These are phyloP conservation scores for Triangularia verruculosa DNA, from an alignment of 2,329 filamentous ascomycete species.

Conservation along the genomic window DNA sequence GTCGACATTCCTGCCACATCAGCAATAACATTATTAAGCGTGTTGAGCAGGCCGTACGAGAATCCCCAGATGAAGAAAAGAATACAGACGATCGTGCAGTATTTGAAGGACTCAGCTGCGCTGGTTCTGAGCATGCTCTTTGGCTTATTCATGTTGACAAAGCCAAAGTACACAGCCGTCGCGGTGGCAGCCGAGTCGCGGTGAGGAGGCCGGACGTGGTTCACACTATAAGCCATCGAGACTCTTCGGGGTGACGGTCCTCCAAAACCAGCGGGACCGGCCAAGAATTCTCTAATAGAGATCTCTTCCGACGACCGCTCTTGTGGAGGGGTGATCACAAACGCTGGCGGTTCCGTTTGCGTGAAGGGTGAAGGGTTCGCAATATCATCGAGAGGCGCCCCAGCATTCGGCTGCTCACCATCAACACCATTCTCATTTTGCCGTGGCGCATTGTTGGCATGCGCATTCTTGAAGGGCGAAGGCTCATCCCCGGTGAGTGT, in stretches of 20 bases:
- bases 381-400: not conserved
- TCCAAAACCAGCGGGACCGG: not conserved
- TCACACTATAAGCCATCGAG: not conserved
- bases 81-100: conserved; percentile 71
- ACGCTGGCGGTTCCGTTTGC: not conserved
- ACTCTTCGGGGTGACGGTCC: not conserved
- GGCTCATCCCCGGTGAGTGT: conserved; percentile 30
- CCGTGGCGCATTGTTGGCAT: conserved; percentile 12
- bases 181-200: not conserved
- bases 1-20: conserved; percentile 58
- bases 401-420: conserved; percentile 23
- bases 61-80: conserved; percentile 90
- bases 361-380: not conserved
- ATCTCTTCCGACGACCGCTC: conserved; percentile 19
- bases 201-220: not conserved
- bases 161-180: conserved; percentile 64
- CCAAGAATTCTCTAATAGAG: conserved; percentile 25
- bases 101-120: conserved; percentile 63
- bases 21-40: conserved; percentile 70
- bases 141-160: conserved; percentile 66
- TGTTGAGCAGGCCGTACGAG: conserved; percentile 82
- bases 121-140: conserved; percentile 69
- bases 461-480: not conserved
- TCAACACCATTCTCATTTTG: conserved; percentile 15
- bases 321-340: conserved; percentile 5